Conservation (phyloP, 371 early-diverging fungal genomes). For the Rhizopus delemar region DNA sequence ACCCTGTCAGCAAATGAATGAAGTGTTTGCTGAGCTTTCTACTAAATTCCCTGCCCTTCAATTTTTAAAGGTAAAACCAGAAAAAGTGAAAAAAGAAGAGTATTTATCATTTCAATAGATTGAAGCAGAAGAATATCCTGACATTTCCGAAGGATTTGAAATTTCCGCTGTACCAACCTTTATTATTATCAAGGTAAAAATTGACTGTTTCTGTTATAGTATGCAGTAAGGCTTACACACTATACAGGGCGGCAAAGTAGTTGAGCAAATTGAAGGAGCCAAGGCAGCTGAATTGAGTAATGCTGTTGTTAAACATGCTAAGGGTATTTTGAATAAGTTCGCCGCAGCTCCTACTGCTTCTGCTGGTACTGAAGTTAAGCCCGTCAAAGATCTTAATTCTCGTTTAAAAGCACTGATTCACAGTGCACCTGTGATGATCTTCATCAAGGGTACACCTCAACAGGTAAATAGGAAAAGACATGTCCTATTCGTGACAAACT, state of each 20-base stretch:
- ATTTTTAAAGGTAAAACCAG: conserved; percentile 70
- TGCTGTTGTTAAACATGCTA: conserved; percentile 72
- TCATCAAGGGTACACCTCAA: conserved; percentile 93
- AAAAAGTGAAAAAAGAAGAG: background rate
- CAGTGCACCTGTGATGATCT: conserved; percentile 80
- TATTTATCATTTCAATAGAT: conserved; percentile 45
- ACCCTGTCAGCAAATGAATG: conserved; percentile 89
- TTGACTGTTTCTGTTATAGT: background rate
- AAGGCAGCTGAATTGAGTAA: conserved; percentile 80
- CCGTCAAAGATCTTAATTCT: conserved; percentile 61
- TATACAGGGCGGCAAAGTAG: conserved; percentile 63
- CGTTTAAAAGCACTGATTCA: conserved; percentile 70
- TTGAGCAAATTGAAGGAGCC: conserved; percentile 86
- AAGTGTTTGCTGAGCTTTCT: conserved; percentile 83
- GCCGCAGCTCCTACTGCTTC: conserved; percentile 26
- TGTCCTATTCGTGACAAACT: too few relatives aligned
- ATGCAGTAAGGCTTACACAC: background rate
- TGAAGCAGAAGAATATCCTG: conserved; percentile 91
- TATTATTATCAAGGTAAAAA: conserved; percentile 73
- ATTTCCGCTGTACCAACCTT: conserved; percentile 93
- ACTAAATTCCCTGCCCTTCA: conserved; percentile 71
- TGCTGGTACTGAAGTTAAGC: conserved; percentile 27
- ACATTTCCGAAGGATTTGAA: conserved; percentile 84
- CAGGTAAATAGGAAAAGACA: conserved; percentile 34
- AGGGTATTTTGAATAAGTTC: conserved; percentile 46